Evolutionary conservation across 805 yeast species (phyloP).

Genomic region (Candida nitratophila): DNA sequence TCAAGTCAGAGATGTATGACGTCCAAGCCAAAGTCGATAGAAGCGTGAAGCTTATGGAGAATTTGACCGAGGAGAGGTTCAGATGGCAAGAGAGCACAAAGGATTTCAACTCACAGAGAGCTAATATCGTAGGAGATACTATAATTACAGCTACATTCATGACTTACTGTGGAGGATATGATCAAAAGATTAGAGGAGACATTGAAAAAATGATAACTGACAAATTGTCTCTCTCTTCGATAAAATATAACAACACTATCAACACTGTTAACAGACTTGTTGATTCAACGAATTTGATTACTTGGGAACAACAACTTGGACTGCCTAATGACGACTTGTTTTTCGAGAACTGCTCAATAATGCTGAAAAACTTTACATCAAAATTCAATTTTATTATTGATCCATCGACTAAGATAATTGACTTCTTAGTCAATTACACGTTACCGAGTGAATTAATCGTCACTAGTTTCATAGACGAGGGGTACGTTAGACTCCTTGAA

Average conservation of each 20-base stretch:
- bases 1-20: conserved; percentile 60
- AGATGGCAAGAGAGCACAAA: conserved; percentile 68
- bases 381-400: conserved; percentile 62
- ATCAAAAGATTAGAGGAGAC: conserved; percentile 27
- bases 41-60: conserved; percentile 55
- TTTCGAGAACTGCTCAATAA: conserved; percentile 55
- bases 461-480: conserved; percentile 67
- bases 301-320: conserved; percentile 46
- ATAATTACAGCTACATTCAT: conserved; percentile 55
- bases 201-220: conserved; percentile 15
- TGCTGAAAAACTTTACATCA: conserved; percentile 17
- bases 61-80: conserved; percentile 55
- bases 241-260: conserved; percentile 33
- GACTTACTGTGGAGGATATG: conserved; percentile 50
- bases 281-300: conserved; percentile 30
- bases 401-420: conserved; percentile 47
- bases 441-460: conserved; percentile 34
- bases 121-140: conserved; percentile 54
- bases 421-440: conserved; percentile 29
- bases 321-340: conserved; percentile 53
- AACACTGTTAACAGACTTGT: conserved; percentile 31
- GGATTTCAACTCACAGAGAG: conserved; percentile 39
- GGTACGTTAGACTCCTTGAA: conserved; percentile 63
- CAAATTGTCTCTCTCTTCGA: conserved; percentile 26
- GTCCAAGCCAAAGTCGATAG: conserved; percentile 58